These are phyloP conservation scores for Reticulascus tulasneorum DNA, from an alignment of 2,329 filamentous ascomycete genomes.

Conservation along the genomic window DNA sequence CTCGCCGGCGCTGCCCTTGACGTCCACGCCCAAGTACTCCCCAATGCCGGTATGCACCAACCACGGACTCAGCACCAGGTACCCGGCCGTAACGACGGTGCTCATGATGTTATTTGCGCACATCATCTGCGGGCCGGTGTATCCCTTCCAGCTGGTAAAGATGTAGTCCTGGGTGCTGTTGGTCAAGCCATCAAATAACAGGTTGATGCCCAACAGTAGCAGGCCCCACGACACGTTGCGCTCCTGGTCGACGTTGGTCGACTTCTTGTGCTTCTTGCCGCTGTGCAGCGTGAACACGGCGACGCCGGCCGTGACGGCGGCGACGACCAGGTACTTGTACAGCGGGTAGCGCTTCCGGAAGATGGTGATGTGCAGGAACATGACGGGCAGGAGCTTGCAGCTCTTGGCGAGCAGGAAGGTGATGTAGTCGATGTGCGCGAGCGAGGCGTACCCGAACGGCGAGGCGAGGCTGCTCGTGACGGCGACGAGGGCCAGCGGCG, in stretches of 20 bases:
- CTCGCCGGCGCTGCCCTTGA: slow-evolving; percentile 67
- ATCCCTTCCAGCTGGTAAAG: slow-evolving; percentile 74
- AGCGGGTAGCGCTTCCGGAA: slow-evolving; percentile 87
- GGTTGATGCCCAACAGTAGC: slow-evolving; percentile 78
- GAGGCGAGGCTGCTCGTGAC: slow-evolving; percentile 83
- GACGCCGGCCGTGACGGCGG: slow-evolving; percentile 85
- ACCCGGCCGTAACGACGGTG: slow-evolving; percentile 70
- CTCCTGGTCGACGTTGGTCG: slow-evolving; percentile 37
- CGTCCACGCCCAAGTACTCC: slow-evolving; percentile 63
- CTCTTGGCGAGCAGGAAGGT: slow-evolving; percentile 96
- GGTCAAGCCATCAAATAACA: slow-evolving; percentile 92
- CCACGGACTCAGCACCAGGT: slow-evolving; percentile 75
- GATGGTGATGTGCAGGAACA: slow-evolving; percentile 90
- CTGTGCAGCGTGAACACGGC: slow-evolving; percentile 92
- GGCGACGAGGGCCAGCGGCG: slow-evolving; percentile 75
- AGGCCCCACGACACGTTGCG: slow-evolving; percentile 74
- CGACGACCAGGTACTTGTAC: slow-evolving; percentile 94
- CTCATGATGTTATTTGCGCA: slow-evolving; percentile 91
- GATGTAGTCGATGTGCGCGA: slow-evolving; percentile 95
- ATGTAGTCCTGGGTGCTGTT: slow-evolving; percentile 97
- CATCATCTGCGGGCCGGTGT: slow-evolving; percentile 98
- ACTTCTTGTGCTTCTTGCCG: slow-evolving; percentile 48
- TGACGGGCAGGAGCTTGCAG: slow-evolving; percentile 98
- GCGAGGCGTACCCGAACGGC: slow-evolving; percentile 91
- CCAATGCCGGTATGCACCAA: slow-evolving; percentile 65